phyloP scores from a whole-genome alignment of 208 protist genomes.

The Kentomonas sorsogonicus region DNA sequence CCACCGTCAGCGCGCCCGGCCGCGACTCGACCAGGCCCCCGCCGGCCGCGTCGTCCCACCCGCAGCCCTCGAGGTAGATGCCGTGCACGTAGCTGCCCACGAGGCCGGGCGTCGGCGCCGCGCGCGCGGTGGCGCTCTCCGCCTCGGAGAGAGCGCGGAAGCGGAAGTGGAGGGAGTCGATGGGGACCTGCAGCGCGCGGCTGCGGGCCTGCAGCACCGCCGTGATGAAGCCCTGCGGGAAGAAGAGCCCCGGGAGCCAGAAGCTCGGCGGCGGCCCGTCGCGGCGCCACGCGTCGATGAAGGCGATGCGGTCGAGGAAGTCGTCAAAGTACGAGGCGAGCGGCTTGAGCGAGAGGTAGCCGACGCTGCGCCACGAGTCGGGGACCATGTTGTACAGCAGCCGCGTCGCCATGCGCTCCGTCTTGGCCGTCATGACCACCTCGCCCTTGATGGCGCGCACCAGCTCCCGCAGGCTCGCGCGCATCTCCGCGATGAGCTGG shows the following conservation, averaged over 20 bases:
- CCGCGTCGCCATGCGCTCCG: constrained; percentile 71
- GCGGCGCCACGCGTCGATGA: constrained; percentile 88
- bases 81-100: constrained; percentile 90
- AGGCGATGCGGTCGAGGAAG: constrained; percentile 81
- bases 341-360: constrained; percentile 93
- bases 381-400: constrained; percentile 90
- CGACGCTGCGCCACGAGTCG: constrained; percentile 71
- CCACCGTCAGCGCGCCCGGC: constrained; percentile 75
- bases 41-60: constrained; percentile 47
- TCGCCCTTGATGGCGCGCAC: constrained; percentile 80
- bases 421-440: constrained; percentile 76
- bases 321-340: constrained; percentile 93
- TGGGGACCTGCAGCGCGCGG: constrained; percentile 74
- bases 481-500: constrained; percentile 47
- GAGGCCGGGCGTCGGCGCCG: constrained; percentile 15
- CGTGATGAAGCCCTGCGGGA: constrained; percentile 94
- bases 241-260: constrained; percentile 97
- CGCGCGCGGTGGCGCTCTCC: constrained; percentile 20
- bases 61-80: constrained; percentile 86
- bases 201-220: constrained; percentile 86
- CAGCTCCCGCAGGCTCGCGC: constrained; percentile 50
- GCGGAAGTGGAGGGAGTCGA: constrained; percentile 81
- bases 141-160: constrained; percentile 36
- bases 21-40: constrained; percentile 67
- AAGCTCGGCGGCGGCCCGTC: constrained; percentile 84